phyloP scores from a whole-genome alignment of 352 stramenopile genomes.

The Phytophthora citrophthora region DNA sequence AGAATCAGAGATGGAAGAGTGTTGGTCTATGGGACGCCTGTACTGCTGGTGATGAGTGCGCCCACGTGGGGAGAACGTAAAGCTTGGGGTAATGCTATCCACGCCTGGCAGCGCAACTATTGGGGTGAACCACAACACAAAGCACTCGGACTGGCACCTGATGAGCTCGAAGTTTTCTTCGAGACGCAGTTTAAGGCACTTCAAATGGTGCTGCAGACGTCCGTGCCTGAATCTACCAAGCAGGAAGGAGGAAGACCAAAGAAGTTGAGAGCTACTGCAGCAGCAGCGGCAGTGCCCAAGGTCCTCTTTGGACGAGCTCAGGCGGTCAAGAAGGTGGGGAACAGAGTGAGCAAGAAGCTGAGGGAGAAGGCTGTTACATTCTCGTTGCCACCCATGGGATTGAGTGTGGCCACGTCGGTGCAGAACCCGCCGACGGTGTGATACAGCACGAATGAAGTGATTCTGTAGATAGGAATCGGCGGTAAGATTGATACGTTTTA shows the following conservation, averaged over 20 bases:
- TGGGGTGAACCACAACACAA: slow-evolving; percentile 82
- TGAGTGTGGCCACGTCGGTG: slow-evolving; percentile 69
- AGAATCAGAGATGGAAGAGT: slow-evolving; percentile 77
- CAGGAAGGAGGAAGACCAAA: slow-evolving; percentile 18
- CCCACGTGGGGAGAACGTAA: slow-evolving; percentile 82
- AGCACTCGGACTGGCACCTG: slow-evolving; percentile 45
- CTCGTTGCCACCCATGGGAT: slow-evolving; percentile 71
- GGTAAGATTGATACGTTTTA: slow-evolving; percentile 11
- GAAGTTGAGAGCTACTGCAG: slow-evolving; percentile 26
- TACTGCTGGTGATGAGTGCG: slow-evolving; percentile 66
- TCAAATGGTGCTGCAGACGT: slow-evolving; percentile 51
- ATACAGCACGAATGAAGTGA: slow-evolving; percentile 5
- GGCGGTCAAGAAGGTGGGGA: slow-evolving; percentile 66
- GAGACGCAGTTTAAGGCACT: slow-evolving; percentile 67
- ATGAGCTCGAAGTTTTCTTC: slow-evolving; percentile 81
- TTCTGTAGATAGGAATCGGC: slow-evolving; percentile 6
- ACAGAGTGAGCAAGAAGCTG: slow-evolving; percentile 70
- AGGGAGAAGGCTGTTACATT: slow-evolving; percentile 70
- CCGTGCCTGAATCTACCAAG: slow-evolving; percentile 12
- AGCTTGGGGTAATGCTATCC: slow-evolving; percentile 87
- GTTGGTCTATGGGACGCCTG: slow-evolving; percentile 63
- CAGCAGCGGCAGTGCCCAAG: slow-evolving; percentile 43
- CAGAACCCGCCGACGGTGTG: slow-evolving; percentile 49
- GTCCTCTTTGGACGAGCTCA: slow-evolving; percentile 62
- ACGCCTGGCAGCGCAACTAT: slow-evolving; percentile 88